Percentiles rank a stretch among this genome's conserved stretches.
Conservation (phyloP, 1,139 yeast species). For the Groenewaldozyma auringiensis region DNA sequence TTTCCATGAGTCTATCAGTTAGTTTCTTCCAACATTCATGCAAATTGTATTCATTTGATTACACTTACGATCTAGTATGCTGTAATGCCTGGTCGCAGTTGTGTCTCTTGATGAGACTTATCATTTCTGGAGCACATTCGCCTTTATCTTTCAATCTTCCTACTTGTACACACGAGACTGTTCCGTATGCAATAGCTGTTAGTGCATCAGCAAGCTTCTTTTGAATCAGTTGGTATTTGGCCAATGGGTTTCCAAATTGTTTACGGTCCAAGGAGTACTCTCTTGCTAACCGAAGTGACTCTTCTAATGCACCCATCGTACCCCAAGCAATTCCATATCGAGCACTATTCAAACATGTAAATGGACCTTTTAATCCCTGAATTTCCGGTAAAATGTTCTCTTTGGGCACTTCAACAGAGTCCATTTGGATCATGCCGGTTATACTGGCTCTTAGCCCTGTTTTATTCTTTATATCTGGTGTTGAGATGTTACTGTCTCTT, state of each 20-base stretch:
- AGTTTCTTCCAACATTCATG: conserved; percentile 3
- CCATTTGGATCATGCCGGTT: conserved; percentile 40
- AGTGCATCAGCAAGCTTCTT: conserved; percentile 39
- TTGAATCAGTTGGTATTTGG: conserved; percentile 36
- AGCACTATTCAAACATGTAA: conserved; percentile 39
- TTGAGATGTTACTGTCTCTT: conserved; percentile 31
- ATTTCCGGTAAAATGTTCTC: conserved; percentile 36
- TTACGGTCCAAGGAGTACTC: conserved; percentile 35
- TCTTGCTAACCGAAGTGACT: conserved; percentile 34
- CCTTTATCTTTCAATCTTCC: conserved; percentile 38
- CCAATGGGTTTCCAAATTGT: conserved; percentile 37
- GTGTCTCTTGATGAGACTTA: conserved; percentile 37
- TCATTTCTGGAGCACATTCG: conserved; percentile 36
- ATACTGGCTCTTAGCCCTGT: conserved; percentile 37
- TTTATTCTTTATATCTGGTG: conserved; percentile 37
- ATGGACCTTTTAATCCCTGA: conserved; percentile 39
- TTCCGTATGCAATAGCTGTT: conserved; percentile 37
- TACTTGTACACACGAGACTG: conserved; percentile 36
- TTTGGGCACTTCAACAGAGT: conserved; percentile 38
- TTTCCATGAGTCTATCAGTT: conserved; percentile 32
- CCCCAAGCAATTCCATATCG: conserved; percentile 42
- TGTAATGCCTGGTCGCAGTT: conserved; percentile 38
- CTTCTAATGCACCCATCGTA: conserved; percentile 39
- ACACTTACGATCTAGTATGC: conserved; percentile 26
- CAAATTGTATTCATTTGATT: not conserved